Conservation (phyloP, 169 alveolate species). For the Cryptosporidium baileyi region DNA sequence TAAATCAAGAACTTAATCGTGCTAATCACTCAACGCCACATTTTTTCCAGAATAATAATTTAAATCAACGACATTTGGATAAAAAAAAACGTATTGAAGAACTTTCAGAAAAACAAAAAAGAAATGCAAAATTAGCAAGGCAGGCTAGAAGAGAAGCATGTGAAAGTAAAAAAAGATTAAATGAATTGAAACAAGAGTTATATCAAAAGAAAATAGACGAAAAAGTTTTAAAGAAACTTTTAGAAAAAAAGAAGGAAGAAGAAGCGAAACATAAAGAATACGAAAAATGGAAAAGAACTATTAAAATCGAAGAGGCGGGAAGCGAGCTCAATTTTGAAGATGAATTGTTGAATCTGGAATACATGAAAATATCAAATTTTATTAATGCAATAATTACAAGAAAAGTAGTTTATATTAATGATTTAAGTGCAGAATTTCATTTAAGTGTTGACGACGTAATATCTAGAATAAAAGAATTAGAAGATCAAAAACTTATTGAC, state of each 20-base stretch:
- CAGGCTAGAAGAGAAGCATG: constrained; percentile 7
- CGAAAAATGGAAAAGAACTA: constrained; percentile 9
- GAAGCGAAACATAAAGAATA: neutral
- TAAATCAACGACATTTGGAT: neutral
- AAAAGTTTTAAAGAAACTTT: neutral
- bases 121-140: constrained; percentile 48
- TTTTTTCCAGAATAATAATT: neutral
- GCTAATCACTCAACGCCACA: neutral
- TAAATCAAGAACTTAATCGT: neutral
- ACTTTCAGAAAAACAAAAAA: neutral
- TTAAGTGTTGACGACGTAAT: constrained; percentile 8
- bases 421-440: constrained; percentile 7
- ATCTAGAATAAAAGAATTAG: constrained; percentile 10
- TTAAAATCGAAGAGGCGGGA: neutral
- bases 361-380: neutral
- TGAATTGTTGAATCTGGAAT: neutral
- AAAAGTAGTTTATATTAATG: neutral
- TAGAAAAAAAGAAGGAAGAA: neutral
- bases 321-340: constrained; percentile 11
- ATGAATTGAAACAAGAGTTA: constrained; percentile 9
- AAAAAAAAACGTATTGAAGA: constrained; percentile 23
- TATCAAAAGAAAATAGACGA: constrained; percentile 5
- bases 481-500: constrained; percentile 15
- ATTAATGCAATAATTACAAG: neutral
- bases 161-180: constrained; percentile 6